Percentiles rank a stretch among this genome's conserved stretches.
These are phyloP conservation scores for Cyberlindnera americana DNA, from an alignment of 805 yeast genomes.

Conservation along the genomic window DNA sequence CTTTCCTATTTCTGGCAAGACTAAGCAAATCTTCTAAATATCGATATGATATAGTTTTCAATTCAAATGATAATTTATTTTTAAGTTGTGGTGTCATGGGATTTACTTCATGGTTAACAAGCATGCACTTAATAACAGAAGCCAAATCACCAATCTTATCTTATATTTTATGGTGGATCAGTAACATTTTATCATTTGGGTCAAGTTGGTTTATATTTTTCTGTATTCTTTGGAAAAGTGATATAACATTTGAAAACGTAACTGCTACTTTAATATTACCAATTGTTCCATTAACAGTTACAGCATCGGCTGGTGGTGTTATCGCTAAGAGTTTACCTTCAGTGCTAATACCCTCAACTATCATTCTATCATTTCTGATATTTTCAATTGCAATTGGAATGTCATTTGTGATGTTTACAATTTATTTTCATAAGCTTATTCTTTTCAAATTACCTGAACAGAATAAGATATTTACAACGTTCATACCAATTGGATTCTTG, in stretches of 20 bases:
- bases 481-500: constrained; percentile 77
- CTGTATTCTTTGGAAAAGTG: constrained; percentile 34
- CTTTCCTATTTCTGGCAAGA: constrained; percentile 38
- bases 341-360: constrained; percentile 47
- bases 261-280: constrained; percentile 65
- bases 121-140: constrained; percentile 44
- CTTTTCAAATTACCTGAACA: constrained; percentile 58
- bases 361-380: constrained; percentile 51
- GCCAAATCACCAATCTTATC: constrained; percentile 36
- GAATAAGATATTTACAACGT: constrained; percentile 54
- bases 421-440: constrained; percentile 58
- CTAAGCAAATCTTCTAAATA: constrained; percentile 28
- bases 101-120: constrained; percentile 57
- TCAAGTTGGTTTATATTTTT: constrained; percentile 59
- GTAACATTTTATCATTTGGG: constrained; percentile 47
- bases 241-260: constrained; percentile 36
- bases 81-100: constrained; percentile 87
- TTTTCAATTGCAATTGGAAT: constrained; percentile 69
- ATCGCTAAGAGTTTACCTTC: constrained; percentile 42
- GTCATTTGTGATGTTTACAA: constrained; percentile 51
- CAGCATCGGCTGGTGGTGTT: constrained; percentile 64
- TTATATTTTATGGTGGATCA: constrained; percentile 75
- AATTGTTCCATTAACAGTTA: constrained; percentile 76
- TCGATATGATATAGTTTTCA: constrained; percentile 25
- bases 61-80: constrained; percentile 52